These are phyloP conservation scores for Clathrospora elynae DNA, from an alignment of 2,329 filamentous ascomycete species.

Conservation along the genomic window DNA sequence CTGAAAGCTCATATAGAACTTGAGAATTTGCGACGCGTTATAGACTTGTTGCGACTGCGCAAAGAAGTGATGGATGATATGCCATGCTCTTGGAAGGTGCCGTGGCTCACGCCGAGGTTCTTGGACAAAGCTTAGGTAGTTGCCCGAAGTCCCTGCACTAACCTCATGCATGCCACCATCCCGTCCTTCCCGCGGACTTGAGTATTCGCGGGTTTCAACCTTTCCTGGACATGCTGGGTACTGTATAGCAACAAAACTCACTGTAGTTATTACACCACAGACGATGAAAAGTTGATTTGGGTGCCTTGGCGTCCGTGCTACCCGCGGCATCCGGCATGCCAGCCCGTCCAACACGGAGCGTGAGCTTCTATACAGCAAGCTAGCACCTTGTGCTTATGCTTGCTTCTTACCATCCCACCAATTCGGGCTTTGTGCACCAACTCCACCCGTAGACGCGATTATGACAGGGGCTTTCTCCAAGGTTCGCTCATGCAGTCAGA, in stretches of 20 bases:
- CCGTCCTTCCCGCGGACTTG: conserved; percentile 17
- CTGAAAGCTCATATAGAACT: no score
- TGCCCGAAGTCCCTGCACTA: no score
- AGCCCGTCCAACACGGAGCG: conserved; percentile 3
- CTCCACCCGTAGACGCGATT: conserved; percentile 13
- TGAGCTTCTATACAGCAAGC: background rate
- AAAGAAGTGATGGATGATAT: conserved; percentile 16
- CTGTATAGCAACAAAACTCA: conserved; percentile 2
- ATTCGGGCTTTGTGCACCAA: conserved; percentile 13
- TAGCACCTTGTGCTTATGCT: no score
- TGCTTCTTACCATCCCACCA: conserved; percentile 10
- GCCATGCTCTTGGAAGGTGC: conserved; percentile 24
- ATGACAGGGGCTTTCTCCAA: conserved; percentile 10
- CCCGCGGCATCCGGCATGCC: conserved; percentile 18
- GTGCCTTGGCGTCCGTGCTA: conserved; percentile 1
- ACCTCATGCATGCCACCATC: conserved; percentile 29
- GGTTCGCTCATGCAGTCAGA: conserved; percentile 10
- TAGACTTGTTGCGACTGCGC: background rate
- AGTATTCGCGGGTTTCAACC: no score
- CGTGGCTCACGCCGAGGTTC: conserved; percentile 34
- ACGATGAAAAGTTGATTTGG: conserved; percentile 3
- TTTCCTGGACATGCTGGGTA: conserved; percentile 18
- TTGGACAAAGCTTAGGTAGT: conserved; percentile 42
- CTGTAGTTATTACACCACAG: conserved; percentile 3
- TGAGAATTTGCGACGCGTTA: background rate